A percentile compares a stretch with the other conserved stretches of the same genome.
phyloP scores from a whole-genome alignment of 768 basidiomycete species.

The Hericium rajendrae region DNA sequence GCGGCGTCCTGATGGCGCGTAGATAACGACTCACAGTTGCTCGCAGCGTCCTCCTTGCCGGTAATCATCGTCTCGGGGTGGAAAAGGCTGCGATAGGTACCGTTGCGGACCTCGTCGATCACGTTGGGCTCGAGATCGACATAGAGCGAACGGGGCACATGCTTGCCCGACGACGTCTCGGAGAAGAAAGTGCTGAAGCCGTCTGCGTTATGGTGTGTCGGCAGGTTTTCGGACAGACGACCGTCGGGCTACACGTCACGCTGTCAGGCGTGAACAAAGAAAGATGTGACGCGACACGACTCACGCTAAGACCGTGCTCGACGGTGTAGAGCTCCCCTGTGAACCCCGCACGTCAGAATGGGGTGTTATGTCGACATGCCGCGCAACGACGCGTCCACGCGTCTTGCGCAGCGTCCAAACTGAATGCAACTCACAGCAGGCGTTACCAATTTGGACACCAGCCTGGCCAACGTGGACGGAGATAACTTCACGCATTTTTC shows the following conservation, averaged over 20 bases:
- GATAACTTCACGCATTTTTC: conserved; percentile 89
- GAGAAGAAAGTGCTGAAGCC: conserved; percentile 99
- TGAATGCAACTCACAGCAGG: conserved; percentile 73
- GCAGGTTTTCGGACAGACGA: conserved; percentile 72
- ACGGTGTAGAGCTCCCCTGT: conserved; percentile 97
- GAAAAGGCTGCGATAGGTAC: conserved; percentile 94
- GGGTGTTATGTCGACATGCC: background rate
- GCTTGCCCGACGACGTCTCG: conserved; percentile 92
- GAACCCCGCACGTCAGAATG: conserved; percentile 8
- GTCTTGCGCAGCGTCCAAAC: background rate
- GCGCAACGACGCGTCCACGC: conserved; percentile 5
- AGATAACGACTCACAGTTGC: conserved; percentile 67
- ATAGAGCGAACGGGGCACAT: conserved; percentile 96
- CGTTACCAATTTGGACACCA: conserved; percentile 96
- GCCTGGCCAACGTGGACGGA: conserved; percentile 98
- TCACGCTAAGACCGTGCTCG: conserved; percentile 94
- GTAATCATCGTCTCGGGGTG: conserved; percentile 98
- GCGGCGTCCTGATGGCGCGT: background rate
- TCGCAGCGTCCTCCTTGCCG: conserved; percentile 99
- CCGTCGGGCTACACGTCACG: conserved; percentile 74
- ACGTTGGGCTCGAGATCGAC: conserved; percentile 96
- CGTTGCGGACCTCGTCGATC: conserved; percentile 94
- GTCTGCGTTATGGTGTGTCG: conserved; percentile 58
- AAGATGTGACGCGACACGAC: conserved; percentile 22
- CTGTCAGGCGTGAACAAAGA: conserved; percentile 11